These are phyloP conservation scores for Fusarium xylarioides DNA, from an alignment of 2,329 filamentous ascomycete genomes.

Conservation along the genomic window DNA sequence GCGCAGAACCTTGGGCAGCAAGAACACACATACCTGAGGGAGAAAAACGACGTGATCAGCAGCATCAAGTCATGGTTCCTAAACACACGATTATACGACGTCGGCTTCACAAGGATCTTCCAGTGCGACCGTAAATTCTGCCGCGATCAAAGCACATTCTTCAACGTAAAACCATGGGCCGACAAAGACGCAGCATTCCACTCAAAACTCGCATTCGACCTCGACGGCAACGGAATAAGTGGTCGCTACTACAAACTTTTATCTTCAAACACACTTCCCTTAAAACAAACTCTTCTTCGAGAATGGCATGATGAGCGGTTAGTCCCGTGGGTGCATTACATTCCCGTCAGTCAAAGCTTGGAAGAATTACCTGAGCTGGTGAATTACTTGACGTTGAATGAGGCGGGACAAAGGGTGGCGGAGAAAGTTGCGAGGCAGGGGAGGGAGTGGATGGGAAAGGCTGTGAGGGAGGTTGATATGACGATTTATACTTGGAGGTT, in stretches of 20 bases:
- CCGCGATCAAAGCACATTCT: slow-evolving; percentile 47
- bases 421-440: slow-evolving; percentile 63
- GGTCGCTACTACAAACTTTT: slow-evolving; percentile 63
- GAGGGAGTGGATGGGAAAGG: slow-evolving; percentile 62
- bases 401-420: slow-evolving; percentile 58
- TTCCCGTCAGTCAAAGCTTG: slow-evolving; percentile 60
- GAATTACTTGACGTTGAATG: slow-evolving; percentile 54
- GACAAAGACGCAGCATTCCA: slow-evolving; percentile 48
- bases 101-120: slow-evolving; percentile 56
- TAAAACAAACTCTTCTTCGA: slow-evolving; percentile 62
- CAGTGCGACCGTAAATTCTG: slow-evolving; percentile 54
- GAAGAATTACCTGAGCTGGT: slow-evolving; percentile 63
- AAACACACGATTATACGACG: slow-evolving; percentile 53
- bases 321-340: slow-evolving; percentile 65
- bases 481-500: slow-evolving; percentile 69
- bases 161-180: slow-evolving; percentile 45
- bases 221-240: slow-evolving; percentile 66
- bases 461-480: slow-evolving; percentile 67
- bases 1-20: slow-evolving; percentile 45
- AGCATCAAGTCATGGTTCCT: slow-evolving; percentile 45
- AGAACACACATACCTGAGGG: slow-evolving; percentile 47
- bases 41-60: slow-evolving; percentile 24
- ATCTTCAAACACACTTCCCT: slow-evolving; percentile 54
- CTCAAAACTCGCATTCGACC: slow-evolving; percentile 58
- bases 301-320: slow-evolving; percentile 69